Evolutionary conservation across 805 yeast genomes (phyloP), one percentile per base, ranked within the genome.

Genomic region (Candida incommunis): DNA sequence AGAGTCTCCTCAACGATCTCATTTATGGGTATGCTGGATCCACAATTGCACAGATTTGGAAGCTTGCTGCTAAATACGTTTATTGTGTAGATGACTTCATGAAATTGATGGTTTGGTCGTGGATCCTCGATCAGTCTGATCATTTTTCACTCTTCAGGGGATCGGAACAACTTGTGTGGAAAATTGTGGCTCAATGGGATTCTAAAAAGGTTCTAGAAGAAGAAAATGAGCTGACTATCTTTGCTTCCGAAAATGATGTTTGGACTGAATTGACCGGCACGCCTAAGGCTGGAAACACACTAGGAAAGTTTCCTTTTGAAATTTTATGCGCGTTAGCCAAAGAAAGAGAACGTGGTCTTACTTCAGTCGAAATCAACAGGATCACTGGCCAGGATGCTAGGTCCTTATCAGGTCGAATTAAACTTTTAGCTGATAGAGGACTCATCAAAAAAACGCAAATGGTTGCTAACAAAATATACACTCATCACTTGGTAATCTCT

Each of bases 351-450:
- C 48, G 51, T 7, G 71, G 72, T 4, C 42, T 63, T 2, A 57
- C 66, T 1, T 56, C 57, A 4, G 55, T 64, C 7, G 67, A 66
- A 15, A 54, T 60, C n/a, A 55, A 65, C 20, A 50, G 54, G 24
- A 43, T 46, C 20, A 64, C 69, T 0, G 64, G 64, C 16, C 71
- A 67, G 47, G 71, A 67, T 44, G 60, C 68, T 1, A 53, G 71
- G 20, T 64, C 69, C 2, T 44, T 67, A 4, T 59, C 55, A 45
- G 61, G 66, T 5, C 57, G 71, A 22, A 54, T 62, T 15, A 51
- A 51, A 4, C 24, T 46, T 4, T 58, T 67, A 4, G 49, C 52
- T 7, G 62, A 60, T 11, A 47, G 50, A n/a, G 66, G 65, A 2
- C 58, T 67, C 3, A 61, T 67, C 25, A 45, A 50, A 18, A 52